These are phyloP conservation scores for Penicillium riverlandense DNA, from an alignment of 495 filamentous ascomycete genomes.

Conservation along the genomic window DNA sequence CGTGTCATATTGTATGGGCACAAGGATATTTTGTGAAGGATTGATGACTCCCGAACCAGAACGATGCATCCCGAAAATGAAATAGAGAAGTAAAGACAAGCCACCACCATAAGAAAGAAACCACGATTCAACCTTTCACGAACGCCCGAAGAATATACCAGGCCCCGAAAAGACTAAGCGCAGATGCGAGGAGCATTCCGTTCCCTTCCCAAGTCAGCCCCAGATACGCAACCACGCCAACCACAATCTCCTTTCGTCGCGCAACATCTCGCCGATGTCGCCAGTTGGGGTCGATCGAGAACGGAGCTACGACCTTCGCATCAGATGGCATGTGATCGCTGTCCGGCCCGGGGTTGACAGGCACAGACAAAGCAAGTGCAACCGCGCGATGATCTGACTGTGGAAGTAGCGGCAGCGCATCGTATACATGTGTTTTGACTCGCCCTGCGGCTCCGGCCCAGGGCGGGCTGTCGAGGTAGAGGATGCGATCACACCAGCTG, in stretches of 20 bases:
- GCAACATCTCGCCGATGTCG: conserved; percentile 38
- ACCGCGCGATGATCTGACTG: conserved; percentile 85
- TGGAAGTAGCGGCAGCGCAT: conserved; percentile 63
- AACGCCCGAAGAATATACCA: conserved; percentile 39
- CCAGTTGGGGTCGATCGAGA: conserved; percentile 49
- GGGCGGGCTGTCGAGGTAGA: conserved; percentile 61
- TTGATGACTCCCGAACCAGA: no score
- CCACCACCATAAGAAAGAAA: conserved; percentile 5
- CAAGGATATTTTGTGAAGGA: no score
- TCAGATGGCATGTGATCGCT: conserved; percentile 12
- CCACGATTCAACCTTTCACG: conserved; percentile 7
- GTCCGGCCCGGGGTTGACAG: conserved; percentile 28
- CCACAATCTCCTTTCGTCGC: conserved; percentile 48
- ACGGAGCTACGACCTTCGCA: conserved; percentile 36
- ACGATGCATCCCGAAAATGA: conserved; percentile 2
- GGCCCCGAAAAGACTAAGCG: conserved; percentile 35
- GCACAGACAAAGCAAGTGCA: conserved; percentile 55
- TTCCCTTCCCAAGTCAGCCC: conserved; percentile 56
- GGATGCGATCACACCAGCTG: conserved; percentile 87
- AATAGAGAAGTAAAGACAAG: conserved; percentile 8
- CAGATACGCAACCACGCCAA: conserved; percentile 50
- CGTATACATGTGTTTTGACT: conserved; percentile 53
- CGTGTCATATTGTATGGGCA: no score
- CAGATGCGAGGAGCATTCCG: conserved; percentile 36
- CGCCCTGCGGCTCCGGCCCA: conserved; percentile 29